These are phyloP conservation scores for Dactylellina haptotyla DNA, from an alignment of 2,329 filamentous ascomycete species.

Conservation along the genomic window DNA sequence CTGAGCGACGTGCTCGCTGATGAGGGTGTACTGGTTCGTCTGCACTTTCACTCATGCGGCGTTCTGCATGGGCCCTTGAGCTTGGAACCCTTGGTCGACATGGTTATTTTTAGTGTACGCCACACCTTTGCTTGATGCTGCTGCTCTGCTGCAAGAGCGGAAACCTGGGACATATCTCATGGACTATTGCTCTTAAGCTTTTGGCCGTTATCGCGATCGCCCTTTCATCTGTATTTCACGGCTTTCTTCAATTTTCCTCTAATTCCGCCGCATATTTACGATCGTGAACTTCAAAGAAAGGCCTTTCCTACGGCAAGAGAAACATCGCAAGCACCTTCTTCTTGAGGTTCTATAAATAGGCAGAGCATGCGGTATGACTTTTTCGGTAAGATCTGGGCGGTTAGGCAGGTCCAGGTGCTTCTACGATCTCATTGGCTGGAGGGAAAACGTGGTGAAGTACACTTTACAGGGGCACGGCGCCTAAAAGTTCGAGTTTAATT, in stretches of 20 bases:
- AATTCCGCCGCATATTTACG: background rate
- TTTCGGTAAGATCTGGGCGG: constrained; percentile 55
- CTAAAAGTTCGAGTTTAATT: constrained; percentile 22
- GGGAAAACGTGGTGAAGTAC: constrained; percentile 47
- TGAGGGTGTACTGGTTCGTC: constrained; percentile 28
- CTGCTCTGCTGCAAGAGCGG: background rate
- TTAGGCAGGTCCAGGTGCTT: constrained; percentile 50
- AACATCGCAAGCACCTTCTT: background rate
- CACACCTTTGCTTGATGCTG: constrained; percentile 11
- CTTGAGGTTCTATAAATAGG: constrained; percentile 53
- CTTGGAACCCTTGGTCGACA: constrained; percentile 34
- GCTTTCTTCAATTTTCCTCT: constrained; percentile 8
- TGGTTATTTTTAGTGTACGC: constrained; percentile 52
- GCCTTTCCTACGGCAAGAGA: background rate
- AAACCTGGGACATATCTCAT: background rate
- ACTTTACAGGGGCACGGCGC: constrained; percentile 42
- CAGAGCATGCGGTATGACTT: constrained; percentile 32
- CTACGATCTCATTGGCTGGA: constrained; percentile 39
- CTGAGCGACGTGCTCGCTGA: constrained; percentile 28
- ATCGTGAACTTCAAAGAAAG: background rate
- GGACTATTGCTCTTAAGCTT: constrained; percentile 9
- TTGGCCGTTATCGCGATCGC: constrained; percentile 18
- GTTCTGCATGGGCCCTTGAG: constrained; percentile 25
- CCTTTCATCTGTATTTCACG: constrained; percentile 5
- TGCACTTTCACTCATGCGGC: constrained; percentile 42